Evolutionary conservation across 2,329 filamentous ascomycete genomes (phyloP), one percentile per base, ranked within the genome.

Genomic region (Eurotiales sp.): DNA sequence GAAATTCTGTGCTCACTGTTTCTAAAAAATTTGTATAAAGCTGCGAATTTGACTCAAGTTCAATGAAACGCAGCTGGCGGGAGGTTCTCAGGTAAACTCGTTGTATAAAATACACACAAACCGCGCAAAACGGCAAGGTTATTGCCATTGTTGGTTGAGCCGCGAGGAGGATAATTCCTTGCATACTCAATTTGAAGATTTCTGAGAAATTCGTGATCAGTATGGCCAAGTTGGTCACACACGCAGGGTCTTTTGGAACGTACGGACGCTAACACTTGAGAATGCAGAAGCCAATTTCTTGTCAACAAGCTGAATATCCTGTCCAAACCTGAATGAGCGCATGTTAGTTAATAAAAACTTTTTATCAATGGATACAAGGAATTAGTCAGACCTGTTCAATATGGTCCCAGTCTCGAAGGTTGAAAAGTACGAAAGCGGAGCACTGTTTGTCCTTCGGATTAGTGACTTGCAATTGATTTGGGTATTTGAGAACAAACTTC

Each of bases 51-150:
- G 78, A 74, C 61, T 85, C 83, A 1, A 86, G 72, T 40, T 85
- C 82, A 6, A 86, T 61, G 19, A 83, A 72, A 41, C 82, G 74
- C 7, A 86, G 62, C 60, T 85, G 82, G 0, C 81, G 69, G 1
- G 81, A 84, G 0, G 82, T 85, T 0, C 78, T 72, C 2, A 85
- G 70, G 56, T 85, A 85, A 41, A 81, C 72, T 48, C 71, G 77
- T 54, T 84, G 81, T 0, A 84, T 61, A 2, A 70, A 48, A 52
- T 75, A 83, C 1, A 83, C 52, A 1, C 75, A 52, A 0, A 58
- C 63, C 8, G 14, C 3, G 15, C 50, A 46, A 21, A 27, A 36
- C 11, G 50, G 50, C 27, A 52, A 29, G 36, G 36, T 29, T 11
- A 52, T 11, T n/a, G 21, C 11, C 1, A 51, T 43, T 37, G 43